phyloP scores from a whole-genome alignment of 495 filamentous ascomycete genomes.

The Glarea lozoyensis region DNA sequence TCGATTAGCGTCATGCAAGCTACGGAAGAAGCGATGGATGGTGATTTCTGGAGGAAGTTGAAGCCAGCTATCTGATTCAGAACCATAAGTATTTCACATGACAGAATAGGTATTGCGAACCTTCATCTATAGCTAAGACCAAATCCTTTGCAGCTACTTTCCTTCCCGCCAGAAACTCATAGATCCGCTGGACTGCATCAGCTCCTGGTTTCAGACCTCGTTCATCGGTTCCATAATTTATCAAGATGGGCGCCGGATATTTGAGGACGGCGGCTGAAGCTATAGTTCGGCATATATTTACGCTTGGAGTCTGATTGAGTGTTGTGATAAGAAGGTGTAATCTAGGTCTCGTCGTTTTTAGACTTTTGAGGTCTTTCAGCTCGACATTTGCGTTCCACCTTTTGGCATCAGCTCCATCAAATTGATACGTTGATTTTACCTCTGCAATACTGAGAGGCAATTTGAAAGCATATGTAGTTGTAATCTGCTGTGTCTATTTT shows the following conservation, averaged over 20 bases:
- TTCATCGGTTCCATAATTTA: slow-evolving; percentile 36
- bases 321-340: slow-evolving; percentile 50
- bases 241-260: slow-evolving; percentile 50
- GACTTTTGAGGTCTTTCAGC: slow-evolving; percentile 25
- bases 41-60: slow-evolving; percentile 52
- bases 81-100: background rate
- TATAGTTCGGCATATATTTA: slow-evolving; percentile 47
- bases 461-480: background rate
- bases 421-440: background rate
- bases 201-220: slow-evolving; percentile 7
- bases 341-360: slow-evolving; percentile 25
- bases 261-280: slow-evolving; percentile 52
- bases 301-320: slow-evolving; percentile 38
- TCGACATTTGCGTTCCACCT: slow-evolving; percentile 4
- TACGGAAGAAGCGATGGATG: slow-evolving; percentile 43
- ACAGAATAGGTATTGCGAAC: background rate
- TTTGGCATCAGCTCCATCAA: background rate
- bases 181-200: slow-evolving; percentile 22
- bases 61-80: slow-evolving; percentile 42
- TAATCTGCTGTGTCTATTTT: background rate
- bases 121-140: slow-evolving; percentile 48
- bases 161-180: slow-evolving; percentile 42
- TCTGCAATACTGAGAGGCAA: background rate
- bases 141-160: slow-evolving; percentile 48
- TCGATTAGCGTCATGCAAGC: slow-evolving; percentile 39